Conservation (phyloP, 805 yeast genomes). For the Maudiozyma turicensis region DNA sequence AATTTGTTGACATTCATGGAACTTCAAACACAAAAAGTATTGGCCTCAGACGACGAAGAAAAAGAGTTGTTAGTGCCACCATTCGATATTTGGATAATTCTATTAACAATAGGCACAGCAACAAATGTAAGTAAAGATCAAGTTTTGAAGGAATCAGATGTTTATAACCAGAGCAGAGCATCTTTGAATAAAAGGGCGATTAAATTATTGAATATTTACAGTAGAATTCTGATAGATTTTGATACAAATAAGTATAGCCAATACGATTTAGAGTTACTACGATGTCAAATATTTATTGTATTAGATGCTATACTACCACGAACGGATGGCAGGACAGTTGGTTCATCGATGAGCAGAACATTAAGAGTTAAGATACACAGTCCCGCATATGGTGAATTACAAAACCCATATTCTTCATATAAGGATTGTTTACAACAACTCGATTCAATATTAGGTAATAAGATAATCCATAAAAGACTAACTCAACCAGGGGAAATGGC, state of each 20-base stretch:
- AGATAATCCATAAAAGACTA: background rate
- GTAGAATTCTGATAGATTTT: constrained; percentile 11
- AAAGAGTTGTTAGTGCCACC: constrained; percentile 24
- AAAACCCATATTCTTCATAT: background rate
- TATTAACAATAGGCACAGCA: constrained; percentile 32
- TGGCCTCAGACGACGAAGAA: too few relatives aligned
- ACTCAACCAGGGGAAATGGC: background rate
- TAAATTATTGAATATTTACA: constrained; percentile 20
- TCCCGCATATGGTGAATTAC: background rate
- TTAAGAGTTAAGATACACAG: background rate
- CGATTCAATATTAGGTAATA: background rate
- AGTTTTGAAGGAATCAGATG: constrained; percentile 19
- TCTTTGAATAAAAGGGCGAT: constrained; percentile 29
- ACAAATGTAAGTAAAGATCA: constrained; percentile 24
- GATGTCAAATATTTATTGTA: constrained; percentile 25
- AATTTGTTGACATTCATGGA: constrained; percentile 31
- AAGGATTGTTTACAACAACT: background rate
- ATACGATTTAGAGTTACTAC: constrained; percentile 18
- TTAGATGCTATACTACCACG: constrained; percentile 12
- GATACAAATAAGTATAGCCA: constrained; percentile 8
- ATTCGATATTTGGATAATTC: constrained; percentile 24
- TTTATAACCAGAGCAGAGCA: constrained; percentile 19
- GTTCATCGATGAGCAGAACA: background rate
- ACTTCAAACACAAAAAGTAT: constrained; percentile 5
- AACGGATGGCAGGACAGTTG: background rate